phyloP scores from a whole-genome alignment of 2,329 filamentous ascomycete genomes.

The Arthrobotrys iridis region DNA sequence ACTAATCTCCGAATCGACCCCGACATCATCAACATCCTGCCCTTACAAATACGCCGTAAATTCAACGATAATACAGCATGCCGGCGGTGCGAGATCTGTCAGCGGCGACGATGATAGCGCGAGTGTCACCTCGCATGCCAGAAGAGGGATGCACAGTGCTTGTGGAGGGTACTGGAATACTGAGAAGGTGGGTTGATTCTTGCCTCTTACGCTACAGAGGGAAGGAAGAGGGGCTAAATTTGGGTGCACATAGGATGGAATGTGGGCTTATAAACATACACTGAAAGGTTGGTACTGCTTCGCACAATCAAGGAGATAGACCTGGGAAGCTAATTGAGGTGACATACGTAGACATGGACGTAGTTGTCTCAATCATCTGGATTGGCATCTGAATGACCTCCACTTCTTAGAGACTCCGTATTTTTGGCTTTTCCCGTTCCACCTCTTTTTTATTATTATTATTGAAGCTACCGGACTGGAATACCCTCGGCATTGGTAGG shows the following conservation, averaged over 20 bases:
- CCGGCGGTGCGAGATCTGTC: slow-evolving; percentile 65
- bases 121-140: slow-evolving; percentile 76
- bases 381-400: slow-evolving; percentile 69
- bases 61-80: slow-evolving; percentile 97
- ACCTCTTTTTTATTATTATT: background rate
- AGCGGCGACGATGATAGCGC: slow-evolving; percentile 68
- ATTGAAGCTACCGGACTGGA: background rate
- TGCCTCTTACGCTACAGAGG: background rate
- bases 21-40: slow-evolving; percentile 65
- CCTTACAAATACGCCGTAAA: slow-evolving; percentile 97
- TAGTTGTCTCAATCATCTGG: slow-evolving; percentile 80
- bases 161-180: slow-evolving; percentile 90
- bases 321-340: slow-evolving; percentile 58
- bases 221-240: background rate
- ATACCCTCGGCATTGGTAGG: background rate
- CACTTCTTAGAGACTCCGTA: background rate
- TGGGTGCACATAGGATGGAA: slow-evolving; percentile 70
- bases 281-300: slow-evolving; percentile 58
- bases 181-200: slow-evolving; percentile 68
- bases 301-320: slow-evolving; percentile 65
- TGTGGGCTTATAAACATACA: slow-evolving; percentile 89
- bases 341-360: slow-evolving; percentile 66
- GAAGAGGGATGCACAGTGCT: slow-evolving; percentile 88
- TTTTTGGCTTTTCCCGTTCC: background rate
- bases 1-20: slow-evolving; percentile 78